Evolutionary conservation across 768 basidiomycete species (phyloP), one percentile per base, ranked within the genome.

Genomic region (Phylloporus sp.): DNA sequence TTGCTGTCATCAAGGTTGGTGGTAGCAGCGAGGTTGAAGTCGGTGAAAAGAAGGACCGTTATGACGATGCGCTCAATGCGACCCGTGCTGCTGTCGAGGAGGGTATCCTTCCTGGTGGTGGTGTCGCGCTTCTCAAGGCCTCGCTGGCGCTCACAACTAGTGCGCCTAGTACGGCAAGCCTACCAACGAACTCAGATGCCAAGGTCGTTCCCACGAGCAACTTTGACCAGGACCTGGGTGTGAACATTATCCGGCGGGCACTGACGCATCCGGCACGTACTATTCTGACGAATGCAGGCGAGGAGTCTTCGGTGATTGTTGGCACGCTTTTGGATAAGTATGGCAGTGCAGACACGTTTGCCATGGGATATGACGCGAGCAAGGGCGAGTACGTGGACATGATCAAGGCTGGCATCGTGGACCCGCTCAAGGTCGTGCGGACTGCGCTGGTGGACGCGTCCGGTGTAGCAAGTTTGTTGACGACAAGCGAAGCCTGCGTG

Each of bases 41-140:
- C 54, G 80, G 95, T 7, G 95, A 98, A 81, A 98, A 97, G 91
- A 97, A 98, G 84, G 95, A 98, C 69, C 81, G 95, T 32, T 97
- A 97, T 65, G 95, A 97, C 60, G 93, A 95, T 66, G 95, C 95
- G 1, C 79, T 97, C 42, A 97, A 97, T 70, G 94, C 95, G n/a
- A 98, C 95, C 5, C 88, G 95, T 35, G 95, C 95, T 23, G 94
- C 95, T 40, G 95, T 98, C 27, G 95, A 97, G 74, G 95, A 99
- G 71, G 95, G 95, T 66, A 97, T 97, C 64, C 86, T 98, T 29
- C 95, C 95, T 47, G 95, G 95, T 39, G 95, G 95, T 64, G 95
- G 95, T 69, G 85, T 91, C 28, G 95, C 95, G 24, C 81, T 97
- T 22, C 81, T 97, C 65, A 92, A 93, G 71, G 90, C 91, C 4